These are phyloP conservation scores for Trypanosoma rangeli DNA, from an alignment of 208 protist species.

Conservation along the genomic window DNA sequence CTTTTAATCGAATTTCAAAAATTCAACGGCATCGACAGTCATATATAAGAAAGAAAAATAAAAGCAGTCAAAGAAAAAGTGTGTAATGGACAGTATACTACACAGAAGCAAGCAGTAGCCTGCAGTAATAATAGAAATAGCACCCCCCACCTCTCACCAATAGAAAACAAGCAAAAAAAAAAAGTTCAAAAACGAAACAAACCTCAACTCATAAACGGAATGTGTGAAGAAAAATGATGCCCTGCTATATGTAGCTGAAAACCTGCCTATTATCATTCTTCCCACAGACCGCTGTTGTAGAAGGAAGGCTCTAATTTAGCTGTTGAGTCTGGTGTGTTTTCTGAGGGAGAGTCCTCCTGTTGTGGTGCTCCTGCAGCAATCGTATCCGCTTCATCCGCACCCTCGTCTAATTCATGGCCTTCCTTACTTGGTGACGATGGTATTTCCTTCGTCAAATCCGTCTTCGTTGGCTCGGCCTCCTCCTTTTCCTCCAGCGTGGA, in stretches of 20 bases:
- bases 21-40: not conserved
- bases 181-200: not conserved
- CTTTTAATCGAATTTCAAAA: conserved; percentile 42
- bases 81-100: not conserved
- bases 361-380: not conserved
- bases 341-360: not conserved
- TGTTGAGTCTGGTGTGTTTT: not conserved
- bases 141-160: not conserved
- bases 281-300: conserved; percentile 29
- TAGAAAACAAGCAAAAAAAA: not conserved
- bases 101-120: not conserved
- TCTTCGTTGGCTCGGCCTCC: not conserved
- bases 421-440: not conserved
- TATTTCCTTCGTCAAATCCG: not conserved
- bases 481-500: not conserved
- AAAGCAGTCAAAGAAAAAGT: conserved; percentile 6
- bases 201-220: not conserved
- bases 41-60: conserved; percentile 14
- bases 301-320: conserved; percentile 17
- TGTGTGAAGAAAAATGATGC: not conserved
- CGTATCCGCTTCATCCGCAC: not conserved
- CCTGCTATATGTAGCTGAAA: not conserved
- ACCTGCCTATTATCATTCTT: conserved; percentile 12
- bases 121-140: not conserved
- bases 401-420: not conserved